phyloP scores from a whole-genome alignment of 2,329 filamentous ascomycete species.

The Seiridium unicorne region DNA sequence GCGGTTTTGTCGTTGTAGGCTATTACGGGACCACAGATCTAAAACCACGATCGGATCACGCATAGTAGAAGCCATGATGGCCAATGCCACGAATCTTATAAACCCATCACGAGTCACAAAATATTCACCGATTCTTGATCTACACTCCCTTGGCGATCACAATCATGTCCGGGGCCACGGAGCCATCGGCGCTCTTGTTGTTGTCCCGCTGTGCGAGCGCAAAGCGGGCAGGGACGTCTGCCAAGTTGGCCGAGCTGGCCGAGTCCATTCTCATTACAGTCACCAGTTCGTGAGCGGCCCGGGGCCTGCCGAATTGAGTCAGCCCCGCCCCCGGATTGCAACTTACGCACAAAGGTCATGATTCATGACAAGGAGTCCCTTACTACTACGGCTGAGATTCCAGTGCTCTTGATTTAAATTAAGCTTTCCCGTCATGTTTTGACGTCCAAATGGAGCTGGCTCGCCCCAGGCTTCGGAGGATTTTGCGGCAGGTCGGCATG shows the following conservation, averaged over 20 bases:
- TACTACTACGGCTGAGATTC: neutral
- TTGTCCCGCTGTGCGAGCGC: constrained; percentile 2
- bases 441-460: neutral
- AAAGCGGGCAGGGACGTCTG: constrained; percentile 1
- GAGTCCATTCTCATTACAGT: neutral
- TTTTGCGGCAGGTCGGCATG: too few species aligned
- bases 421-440: neutral
- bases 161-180: neutral
- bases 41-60: neutral
- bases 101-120: neutral
- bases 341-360: neutral
- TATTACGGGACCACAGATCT: too few species aligned
- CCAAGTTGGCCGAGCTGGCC: neutral
- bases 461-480: too few species aligned
- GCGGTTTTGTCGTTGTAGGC: too few species aligned
- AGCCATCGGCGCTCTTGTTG: neutral
- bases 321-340: neutral
- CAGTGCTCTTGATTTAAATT: neutral
- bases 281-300: neutral
- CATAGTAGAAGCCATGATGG: neutral
- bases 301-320: neutral
- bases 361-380: neutral
- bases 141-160: neutral
- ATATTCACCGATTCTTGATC: neutral
- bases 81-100: neutral